These are phyloP conservation scores for Coprinopsis strossmayeri DNA, from an alignment of 768 basidiomycete species.

Conservation along the genomic window DNA sequence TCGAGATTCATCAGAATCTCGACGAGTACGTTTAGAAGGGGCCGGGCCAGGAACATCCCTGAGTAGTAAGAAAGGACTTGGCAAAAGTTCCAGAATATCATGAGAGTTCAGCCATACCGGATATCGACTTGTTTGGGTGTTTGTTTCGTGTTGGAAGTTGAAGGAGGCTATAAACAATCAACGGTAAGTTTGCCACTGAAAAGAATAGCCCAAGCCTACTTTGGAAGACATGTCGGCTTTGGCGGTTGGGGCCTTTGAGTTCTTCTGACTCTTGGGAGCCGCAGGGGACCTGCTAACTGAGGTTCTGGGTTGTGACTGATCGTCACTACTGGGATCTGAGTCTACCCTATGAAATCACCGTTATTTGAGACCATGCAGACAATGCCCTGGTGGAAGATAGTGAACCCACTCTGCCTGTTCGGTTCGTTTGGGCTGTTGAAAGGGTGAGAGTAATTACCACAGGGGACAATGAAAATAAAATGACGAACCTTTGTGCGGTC, in stretches of 20 bases:
- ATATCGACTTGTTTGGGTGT: background rate
- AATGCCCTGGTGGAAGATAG: background rate
- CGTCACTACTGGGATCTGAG: background rate
- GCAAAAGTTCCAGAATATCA: background rate
- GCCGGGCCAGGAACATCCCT: conserved; percentile 2
- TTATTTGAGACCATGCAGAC: background rate
- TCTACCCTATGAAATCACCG: background rate
- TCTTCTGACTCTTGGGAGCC: background rate
- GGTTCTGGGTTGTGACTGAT: background rate
- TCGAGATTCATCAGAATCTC: conserved; percentile 4
- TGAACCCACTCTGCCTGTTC: background rate
- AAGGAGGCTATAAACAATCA: background rate
- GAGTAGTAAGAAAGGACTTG: too few relatives aligned
- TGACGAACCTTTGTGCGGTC: background rate
- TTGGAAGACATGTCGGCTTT: background rate
- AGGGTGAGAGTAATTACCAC: background rate
- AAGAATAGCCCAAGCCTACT: background rate
- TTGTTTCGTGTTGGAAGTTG: background rate
- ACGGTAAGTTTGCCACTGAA: background rate
- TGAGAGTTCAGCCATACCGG: background rate
- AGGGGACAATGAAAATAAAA: background rate
- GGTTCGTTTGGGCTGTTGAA: background rate
- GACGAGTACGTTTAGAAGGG: background rate
- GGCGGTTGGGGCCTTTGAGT: background rate
- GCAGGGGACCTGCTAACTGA: background rate